Conservation (phyloP, 2,329 filamentous ascomycete species). For the Phaeosphaeriaceae sp. region DNA sequence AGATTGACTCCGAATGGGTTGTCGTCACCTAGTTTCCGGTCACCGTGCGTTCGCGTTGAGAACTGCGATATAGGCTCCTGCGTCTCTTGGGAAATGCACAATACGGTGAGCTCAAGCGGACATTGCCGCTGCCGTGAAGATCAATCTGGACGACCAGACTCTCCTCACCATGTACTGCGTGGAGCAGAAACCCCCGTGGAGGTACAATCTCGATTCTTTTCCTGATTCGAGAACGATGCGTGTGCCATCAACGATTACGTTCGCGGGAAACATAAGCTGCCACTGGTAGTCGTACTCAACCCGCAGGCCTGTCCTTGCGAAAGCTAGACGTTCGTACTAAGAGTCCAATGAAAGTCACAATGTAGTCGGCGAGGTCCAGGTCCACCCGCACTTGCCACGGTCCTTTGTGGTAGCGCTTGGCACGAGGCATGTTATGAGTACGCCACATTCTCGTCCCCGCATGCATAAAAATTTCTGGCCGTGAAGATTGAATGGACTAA, state of each 20-base stretch:
- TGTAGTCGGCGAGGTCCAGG: constrained; percentile 41
- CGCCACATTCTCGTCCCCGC: constrained; percentile 29
- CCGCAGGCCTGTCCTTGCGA: constrained; percentile 9
- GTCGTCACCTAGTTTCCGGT: too few relatives aligned
- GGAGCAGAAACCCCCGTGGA: neutral
- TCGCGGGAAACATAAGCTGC: neutral
- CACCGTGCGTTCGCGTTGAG: too few relatives aligned
- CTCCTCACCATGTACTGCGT: neutral
- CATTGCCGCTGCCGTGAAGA: neutral
- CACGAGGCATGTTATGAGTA: constrained; percentile 19
- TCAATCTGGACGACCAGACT: neutral
- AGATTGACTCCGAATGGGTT: too few relatives aligned
- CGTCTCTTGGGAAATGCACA: too few relatives aligned
- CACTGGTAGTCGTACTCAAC: neutral
- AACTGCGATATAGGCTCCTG: too few relatives aligned
- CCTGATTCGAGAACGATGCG: neutral
- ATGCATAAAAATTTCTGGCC: constrained; percentile 10
- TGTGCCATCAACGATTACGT: neutral
- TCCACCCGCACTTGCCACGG: constrained; percentile 22
- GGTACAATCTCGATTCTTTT: neutral
- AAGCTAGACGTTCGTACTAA: neutral
- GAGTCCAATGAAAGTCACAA: neutral
- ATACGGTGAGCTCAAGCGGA: neutral
- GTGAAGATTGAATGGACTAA: neutral
- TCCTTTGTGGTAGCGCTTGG: constrained; percentile 25